These are phyloP conservation scores for Deakozyma indianensis DNA, from an alignment of 805 yeast species.

Conservation along the genomic window DNA sequence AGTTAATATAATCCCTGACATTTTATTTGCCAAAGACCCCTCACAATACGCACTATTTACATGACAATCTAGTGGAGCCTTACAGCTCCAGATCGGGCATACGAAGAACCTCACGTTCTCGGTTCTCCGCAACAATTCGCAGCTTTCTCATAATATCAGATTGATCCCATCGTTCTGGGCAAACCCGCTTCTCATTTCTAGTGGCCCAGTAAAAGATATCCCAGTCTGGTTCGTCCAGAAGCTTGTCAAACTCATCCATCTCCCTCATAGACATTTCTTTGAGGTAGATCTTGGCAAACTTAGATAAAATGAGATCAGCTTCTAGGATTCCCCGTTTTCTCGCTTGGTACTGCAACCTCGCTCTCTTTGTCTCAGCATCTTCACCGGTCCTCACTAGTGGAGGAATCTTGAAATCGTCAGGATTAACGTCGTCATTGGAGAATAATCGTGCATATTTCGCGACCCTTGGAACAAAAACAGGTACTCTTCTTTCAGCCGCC, in stretches of 20 bases:
- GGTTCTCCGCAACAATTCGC: conserved; percentile 62
- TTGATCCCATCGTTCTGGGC: conserved; percentile 76
- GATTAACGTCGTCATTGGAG: neutral
- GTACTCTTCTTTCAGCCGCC: neutral
- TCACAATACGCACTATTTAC: too few species aligned
- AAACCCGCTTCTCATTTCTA: conserved; percentile 57
- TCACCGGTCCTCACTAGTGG: conserved; percentile 74
- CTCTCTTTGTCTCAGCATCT: conserved; percentile 55
- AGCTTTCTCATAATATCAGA: conserved; percentile 47
- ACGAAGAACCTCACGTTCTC: conserved; percentile 56
- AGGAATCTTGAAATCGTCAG: conserved; percentile 42
- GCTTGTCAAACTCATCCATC: conserved; percentile 65
- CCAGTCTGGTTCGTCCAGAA: conserved; percentile 96
- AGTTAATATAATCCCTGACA: too few species aligned
- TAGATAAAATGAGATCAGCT: conserved; percentile 70
- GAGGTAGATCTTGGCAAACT: conserved; percentile 71
- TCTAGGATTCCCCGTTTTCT: conserved; percentile 93
- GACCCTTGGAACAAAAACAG: neutral
- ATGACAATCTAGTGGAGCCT: too few species aligned
- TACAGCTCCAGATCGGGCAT: conserved; percentile 71
- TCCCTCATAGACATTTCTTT: conserved; percentile 43
- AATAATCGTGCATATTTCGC: neutral
- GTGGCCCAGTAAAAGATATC: conserved; percentile 98
- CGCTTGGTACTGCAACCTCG: conserved; percentile 82
- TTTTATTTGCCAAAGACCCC: too few species aligned